phyloP scores from a whole-genome alignment of 768 basidiomycete species.

The Russula griseocarnosa region DNA sequence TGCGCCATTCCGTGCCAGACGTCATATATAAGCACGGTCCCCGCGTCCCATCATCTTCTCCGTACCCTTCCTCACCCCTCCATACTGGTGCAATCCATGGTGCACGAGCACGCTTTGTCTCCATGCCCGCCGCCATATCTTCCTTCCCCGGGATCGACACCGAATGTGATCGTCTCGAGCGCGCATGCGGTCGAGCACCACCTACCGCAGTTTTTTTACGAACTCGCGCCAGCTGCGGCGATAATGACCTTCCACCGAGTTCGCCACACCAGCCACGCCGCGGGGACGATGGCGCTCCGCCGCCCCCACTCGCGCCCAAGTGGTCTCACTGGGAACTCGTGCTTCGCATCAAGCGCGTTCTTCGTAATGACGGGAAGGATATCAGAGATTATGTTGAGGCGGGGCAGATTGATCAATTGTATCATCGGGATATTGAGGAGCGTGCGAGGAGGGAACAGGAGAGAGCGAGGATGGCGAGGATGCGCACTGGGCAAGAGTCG shows the following conservation, averaged over 20 bases:
- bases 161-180: constrained; percentile 24
- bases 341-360: constrained; percentile 20
- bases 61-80: neutral
- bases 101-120: constrained; percentile 21
- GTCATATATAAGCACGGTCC: constrained; percentile 12
- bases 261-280: constrained; percentile 21
- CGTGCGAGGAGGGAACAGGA: constrained; percentile 22
- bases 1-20: constrained; percentile 17
- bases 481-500: constrained; percentile 16
- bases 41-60: constrained; percentile 12
- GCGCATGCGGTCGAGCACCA: constrained; percentile 21
- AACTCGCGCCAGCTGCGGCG: constrained; percentile 3
- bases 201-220: neutral
- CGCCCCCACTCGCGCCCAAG: constrained; percentile 19
- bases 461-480: constrained; percentile 12
- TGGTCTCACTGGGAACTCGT: constrained; percentile 23
- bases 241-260: constrained; percentile 16
- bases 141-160: constrained; percentile 8
- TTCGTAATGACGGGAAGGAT: constrained; percentile 21
- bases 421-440: constrained; percentile 19
- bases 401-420: constrained; percentile 18
- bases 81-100: constrained; percentile 2
- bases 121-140: constrained; percentile 8
- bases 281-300: constrained; percentile 1
- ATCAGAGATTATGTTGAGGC: constrained; percentile 25